Conservation (phyloP, 163 green algal genomes). For the Smithsoniella earleae region DNA sequence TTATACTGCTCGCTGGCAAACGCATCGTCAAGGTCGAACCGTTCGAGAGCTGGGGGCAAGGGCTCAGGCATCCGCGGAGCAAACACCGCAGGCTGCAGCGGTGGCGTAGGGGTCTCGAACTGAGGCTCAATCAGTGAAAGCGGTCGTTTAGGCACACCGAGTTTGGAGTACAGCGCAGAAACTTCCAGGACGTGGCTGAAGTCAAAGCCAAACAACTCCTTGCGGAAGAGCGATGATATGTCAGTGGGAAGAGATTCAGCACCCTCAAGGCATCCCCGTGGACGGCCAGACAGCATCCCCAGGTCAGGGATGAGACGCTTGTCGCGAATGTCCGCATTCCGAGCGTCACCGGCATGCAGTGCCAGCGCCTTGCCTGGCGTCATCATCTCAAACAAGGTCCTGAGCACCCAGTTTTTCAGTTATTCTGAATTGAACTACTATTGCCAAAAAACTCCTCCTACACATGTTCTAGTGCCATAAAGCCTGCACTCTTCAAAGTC, state of each 20-base stretch:
- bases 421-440: neutral
- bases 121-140: slow-evolving; percentile 63
- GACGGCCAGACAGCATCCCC: slow-evolving; percentile 51
- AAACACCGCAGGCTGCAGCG: slow-evolving; percentile 72
- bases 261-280: slow-evolving; percentile 62
- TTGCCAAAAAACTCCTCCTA: neutral
- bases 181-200: slow-evolving; percentile 45
- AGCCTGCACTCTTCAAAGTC: neutral
- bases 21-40: slow-evolving; percentile 77
- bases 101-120: slow-evolving; percentile 65
- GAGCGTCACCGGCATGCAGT: slow-evolving; percentile 57
- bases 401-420: neutral
- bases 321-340: slow-evolving; percentile 57
- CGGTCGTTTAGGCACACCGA: slow-evolving; percentile 55
- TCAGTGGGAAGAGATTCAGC: slow-evolving; percentile 55
- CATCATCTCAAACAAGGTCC: slow-evolving; percentile 5
- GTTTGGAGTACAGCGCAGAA: slow-evolving; percentile 53
- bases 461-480: neutral
- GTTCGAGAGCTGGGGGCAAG: slow-evolving; percentile 60
- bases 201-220: slow-evolving; percentile 54
- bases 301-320: slow-evolving; percentile 59
- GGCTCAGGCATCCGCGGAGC: slow-evolving; percentile 61
- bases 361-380: slow-evolving; percentile 36
- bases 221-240: slow-evolving; percentile 64
- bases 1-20: slow-evolving; percentile 40